Evolutionary conservation across 768 basidiomycete genomes (phyloP).

Genomic region (Agaricus sinodeliciosus): DNA sequence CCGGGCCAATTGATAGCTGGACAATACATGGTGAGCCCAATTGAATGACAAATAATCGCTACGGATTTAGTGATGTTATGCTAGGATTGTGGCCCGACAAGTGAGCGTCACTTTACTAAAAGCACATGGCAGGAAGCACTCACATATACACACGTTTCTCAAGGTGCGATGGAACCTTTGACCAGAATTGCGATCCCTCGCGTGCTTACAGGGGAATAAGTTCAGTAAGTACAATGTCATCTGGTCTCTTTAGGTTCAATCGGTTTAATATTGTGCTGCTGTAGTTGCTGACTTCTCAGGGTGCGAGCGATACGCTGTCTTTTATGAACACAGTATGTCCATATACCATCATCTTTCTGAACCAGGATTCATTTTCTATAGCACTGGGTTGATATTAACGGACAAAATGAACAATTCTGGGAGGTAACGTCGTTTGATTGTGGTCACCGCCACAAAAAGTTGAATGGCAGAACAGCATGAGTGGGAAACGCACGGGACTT

Average conservation of each 20-base stretch:
- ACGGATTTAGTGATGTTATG: neutral
- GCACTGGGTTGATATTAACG: conserved; percentile 60
- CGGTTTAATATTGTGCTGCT: neutral
- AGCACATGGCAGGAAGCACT: neutral
- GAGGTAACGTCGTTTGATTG: conserved; percentile 34
- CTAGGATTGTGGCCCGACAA: conserved; percentile 63
- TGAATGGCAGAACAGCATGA: conserved; percentile 41
- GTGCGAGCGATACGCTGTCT: conserved; percentile 48
- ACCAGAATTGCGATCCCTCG: conserved; percentile 30
- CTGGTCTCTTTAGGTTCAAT: conserved; percentile 4
- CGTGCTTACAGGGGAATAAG: conserved; percentile 27
- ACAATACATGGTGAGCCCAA: conserved; percentile 59
- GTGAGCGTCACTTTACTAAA: conserved; percentile 26
- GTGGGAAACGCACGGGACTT: conserved; percentile 65
- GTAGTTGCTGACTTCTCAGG: conserved; percentile 54
- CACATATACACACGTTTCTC: neutral
- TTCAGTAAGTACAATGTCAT: conserved; percentile 17
- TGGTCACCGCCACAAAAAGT: neutral
- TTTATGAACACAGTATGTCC: conserved; percentile 44
- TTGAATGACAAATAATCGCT: neutral
- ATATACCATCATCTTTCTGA: neutral
- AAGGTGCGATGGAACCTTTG: conserved; percentile 49
- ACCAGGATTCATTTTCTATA: conserved; percentile 12
- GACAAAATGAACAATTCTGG: conserved; percentile 61
- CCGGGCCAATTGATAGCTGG: conserved; percentile 64